These are phyloP conservation scores for Letharia lupina DNA, from an alignment of 495 filamentous ascomycete genomes.

Conservation along the genomic window DNA sequence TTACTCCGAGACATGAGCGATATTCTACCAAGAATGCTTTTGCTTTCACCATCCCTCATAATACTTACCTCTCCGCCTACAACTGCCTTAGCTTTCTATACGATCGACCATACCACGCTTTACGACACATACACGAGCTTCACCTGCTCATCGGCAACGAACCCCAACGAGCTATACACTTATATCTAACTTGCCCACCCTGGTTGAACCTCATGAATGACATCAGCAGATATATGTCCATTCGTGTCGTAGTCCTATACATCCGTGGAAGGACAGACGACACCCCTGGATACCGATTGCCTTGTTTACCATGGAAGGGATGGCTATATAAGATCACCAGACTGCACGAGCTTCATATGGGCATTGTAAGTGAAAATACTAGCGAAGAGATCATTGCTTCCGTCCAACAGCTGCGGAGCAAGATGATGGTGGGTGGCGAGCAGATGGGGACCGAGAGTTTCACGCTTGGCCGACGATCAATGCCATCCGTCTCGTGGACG, in stretches of 20 bases:
- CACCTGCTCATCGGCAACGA: neutral
- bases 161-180: neutral
- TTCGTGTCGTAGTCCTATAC: neutral
- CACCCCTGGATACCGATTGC: neutral
- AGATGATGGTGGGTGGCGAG: neutral
- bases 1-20: neutral
- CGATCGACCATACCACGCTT: neutral
- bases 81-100: neutral
- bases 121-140: neutral
- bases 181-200: rapidly evolving
- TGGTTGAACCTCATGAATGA: neutral
- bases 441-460: neutral
- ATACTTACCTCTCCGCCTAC: neutral
- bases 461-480: neutral
- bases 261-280: neutral
- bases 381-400: neutral
- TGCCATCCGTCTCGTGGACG: neutral
- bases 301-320: neutral
- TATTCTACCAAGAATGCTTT: slow-evolving; percentile 4
- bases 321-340: neutral
- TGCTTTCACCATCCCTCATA: neutral
- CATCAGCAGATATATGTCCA: neutral
- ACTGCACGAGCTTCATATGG: neutral
- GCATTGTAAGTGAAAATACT: neutral
- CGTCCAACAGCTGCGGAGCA: neutral